Conservation (phyloP, 768 basidiomycete genomes). For the Termitomyces sp. region DNA sequence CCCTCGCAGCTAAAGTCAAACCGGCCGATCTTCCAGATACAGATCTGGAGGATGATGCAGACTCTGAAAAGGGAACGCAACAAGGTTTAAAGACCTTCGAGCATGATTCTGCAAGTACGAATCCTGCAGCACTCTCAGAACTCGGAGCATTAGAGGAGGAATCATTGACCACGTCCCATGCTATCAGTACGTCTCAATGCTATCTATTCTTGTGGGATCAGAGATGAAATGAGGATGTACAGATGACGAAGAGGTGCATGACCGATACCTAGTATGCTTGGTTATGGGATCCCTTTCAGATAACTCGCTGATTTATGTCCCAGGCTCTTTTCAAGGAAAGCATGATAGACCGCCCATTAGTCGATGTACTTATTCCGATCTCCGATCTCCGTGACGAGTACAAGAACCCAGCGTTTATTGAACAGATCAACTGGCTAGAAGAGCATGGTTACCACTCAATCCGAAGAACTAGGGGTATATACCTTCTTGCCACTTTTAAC, state of each 20-base stretch:
- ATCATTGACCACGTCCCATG: not conserved
- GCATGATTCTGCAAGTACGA: not conserved
- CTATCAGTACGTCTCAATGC: not conserved
- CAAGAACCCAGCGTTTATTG: constrained; percentile 54
- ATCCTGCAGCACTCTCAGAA: not conserved
- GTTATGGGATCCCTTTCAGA: not conserved
- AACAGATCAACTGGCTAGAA: constrained; percentile 71
- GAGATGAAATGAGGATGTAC: not conserved
- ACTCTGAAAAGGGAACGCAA: not conserved
- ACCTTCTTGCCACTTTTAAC: not conserved
- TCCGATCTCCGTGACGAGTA: constrained; percentile 60
- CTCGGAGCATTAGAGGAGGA: not conserved
- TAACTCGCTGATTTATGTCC: not conserved
- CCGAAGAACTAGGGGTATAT: constrained; percentile 64
- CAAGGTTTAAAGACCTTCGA: not conserved
- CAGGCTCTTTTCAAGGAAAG: constrained; percentile 27
- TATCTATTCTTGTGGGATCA: not conserved
- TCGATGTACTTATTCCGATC: constrained; percentile 49
- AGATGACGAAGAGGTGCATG: constrained; percentile 11
- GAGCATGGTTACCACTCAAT: constrained; percentile 58
- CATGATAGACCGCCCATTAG: constrained; percentile 40
- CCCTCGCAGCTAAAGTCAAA: constrained; percentile 10
- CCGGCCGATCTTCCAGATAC: constrained; percentile 13
- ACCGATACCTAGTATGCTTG: constrained; percentile 18
- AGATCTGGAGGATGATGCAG: constrained; percentile 2